Evolutionary conservation across 2,329 filamentous ascomycete genomes (phyloP).

Genomic region (Cryphonectria naterciae): DNA sequence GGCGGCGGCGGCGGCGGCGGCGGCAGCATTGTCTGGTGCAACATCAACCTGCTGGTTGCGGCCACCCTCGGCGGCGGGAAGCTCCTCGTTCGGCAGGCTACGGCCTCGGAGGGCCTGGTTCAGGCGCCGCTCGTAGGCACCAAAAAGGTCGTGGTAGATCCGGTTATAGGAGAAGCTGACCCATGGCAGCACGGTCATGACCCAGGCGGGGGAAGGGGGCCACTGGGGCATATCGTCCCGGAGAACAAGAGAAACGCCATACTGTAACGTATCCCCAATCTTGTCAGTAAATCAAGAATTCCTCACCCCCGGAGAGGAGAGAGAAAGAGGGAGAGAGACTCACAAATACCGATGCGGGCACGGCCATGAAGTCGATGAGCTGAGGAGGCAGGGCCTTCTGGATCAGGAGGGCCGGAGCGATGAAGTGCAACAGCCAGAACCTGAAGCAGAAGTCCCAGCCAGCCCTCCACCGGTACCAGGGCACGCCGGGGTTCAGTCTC

Average conservation of each 20-base stretch:
- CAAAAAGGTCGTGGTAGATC: conserved; percentile 52
- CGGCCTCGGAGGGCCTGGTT: conserved; percentile 50
- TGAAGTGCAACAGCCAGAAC: conserved; percentile 44
- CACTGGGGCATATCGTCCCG: conserved; percentile 52
- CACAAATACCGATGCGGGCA: conserved; percentile 49
- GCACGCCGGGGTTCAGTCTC: conserved; percentile 16
- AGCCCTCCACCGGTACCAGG: conserved; percentile 25
- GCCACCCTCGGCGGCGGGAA: conserved; percentile 23
- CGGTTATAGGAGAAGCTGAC: conserved; percentile 46
- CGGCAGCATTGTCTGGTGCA: conserved; percentile 16
- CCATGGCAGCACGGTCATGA: conserved; percentile 54
- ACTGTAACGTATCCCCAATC: conserved; percentile 41
- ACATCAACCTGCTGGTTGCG: conserved; percentile 21
- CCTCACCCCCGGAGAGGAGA: neutral
- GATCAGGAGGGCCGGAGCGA: conserved; percentile 52
- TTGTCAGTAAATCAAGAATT: conserved; percentile 12
- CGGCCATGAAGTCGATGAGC: conserved; percentile 46
- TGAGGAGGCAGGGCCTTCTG: conserved; percentile 47
- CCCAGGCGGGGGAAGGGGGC: conserved; percentile 58
- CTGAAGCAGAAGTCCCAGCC: conserved; percentile 32
- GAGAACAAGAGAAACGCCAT: conserved; percentile 50
- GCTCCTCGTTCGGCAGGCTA: conserved; percentile 32
- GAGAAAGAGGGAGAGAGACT: conserved; percentile 27
- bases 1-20: conserved; percentile 6
- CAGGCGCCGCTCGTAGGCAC: conserved; percentile 52